Conservation (phyloP, 768 basidiomycete genomes). For the Auriscalpium vulgare region DNA sequence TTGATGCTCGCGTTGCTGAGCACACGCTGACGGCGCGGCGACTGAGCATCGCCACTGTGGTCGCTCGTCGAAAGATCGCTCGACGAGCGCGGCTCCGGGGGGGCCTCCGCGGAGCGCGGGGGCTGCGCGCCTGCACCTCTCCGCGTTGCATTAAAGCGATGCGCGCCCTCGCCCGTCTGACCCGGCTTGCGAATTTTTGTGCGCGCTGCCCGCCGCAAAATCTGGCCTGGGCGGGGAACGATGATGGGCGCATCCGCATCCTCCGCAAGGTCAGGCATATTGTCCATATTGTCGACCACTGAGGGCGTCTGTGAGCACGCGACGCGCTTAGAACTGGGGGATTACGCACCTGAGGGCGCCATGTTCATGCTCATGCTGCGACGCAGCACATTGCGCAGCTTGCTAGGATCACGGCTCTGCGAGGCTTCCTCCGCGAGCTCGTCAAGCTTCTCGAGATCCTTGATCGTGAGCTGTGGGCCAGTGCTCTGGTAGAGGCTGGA, state of each 20-base stretch:
- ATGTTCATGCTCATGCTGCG: slow-evolving; percentile 85
- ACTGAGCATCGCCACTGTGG: slow-evolving; percentile 27
- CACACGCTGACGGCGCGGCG: slow-evolving; percentile 30
- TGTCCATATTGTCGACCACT: slow-evolving; percentile 65
- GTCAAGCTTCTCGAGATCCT: slow-evolving; percentile 91
- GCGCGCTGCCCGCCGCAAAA: slow-evolving; percentile 84
- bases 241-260: slow-evolving; percentile 90
- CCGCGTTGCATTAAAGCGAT: slow-evolving; percentile 58
- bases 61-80: slow-evolving; percentile 54
- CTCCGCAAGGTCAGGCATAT: slow-evolving; percentile 59
- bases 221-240: slow-evolving; percentile 79
- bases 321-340: background rate
- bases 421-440: slow-evolving; percentile 88
- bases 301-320: slow-evolving; percentile 1
- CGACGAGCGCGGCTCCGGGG: slow-evolving; percentile 40
- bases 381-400: slow-evolving; percentile 69
- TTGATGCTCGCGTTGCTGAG: slow-evolving; percentile 41
- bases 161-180: slow-evolving; percentile 70
- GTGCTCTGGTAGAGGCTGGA: slow-evolving; percentile 58
- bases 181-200: slow-evolving; percentile 92
- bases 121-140: slow-evolving; percentile 28
- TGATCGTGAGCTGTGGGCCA: slow-evolving; percentile 85
- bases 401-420: slow-evolving; percentile 72
- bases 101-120: background rate
- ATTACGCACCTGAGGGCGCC: slow-evolving; percentile 69